A percentile compares a stretch with the other conserved stretches of the same genome.
Evolutionary conservation across 2,329 filamentous ascomycete genomes (phyloP).

Genomic region (Ceratocystis huliohia): DNA sequence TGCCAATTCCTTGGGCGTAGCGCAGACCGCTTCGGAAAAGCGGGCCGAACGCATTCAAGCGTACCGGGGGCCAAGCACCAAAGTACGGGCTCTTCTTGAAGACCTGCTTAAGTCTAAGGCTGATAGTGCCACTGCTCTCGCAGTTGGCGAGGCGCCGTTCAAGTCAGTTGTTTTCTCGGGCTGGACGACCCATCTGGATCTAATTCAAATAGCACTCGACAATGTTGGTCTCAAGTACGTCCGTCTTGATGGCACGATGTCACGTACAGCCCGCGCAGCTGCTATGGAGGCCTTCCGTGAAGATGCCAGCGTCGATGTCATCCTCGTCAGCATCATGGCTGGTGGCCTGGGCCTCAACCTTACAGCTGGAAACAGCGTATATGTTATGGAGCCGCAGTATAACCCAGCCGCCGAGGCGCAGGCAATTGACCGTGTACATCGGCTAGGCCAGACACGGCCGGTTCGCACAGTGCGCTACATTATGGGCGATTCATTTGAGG

Average conservation of each 20-base stretch:
- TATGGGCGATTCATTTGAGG: conserved; percentile 83
- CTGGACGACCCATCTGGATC: conserved; percentile 91
- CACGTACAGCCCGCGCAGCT: conserved; percentile 55
- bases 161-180: conserved; percentile 91
- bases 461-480: conserved; percentile 82
- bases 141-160: conserved; percentile 55
- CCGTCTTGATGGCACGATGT: conserved; percentile 87
- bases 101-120: conserved; percentile 54
- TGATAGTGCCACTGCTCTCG: conserved; percentile 42
- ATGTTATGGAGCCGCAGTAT: conserved; percentile 97
- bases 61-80: conserved; percentile 82
- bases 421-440: conserved; percentile 84
- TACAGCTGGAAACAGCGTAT: conserved; percentile 73
- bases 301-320: conserved; percentile 58
- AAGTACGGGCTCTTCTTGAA: conserved; percentile 71
- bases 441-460: conserved; percentile 76
- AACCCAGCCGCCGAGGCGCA: conserved; percentile 93
- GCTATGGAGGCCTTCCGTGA: conserved; percentile 70
- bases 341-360: conserved; percentile 87
- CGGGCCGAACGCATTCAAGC: conserved; percentile 32
- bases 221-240: conserved; percentile 54
- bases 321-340: conserved; percentile 83
- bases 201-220: conserved; percentile 72
- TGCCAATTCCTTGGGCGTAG: neutral
- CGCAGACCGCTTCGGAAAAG: conserved; percentile 23